Conservation (phyloP, 768 basidiomycete genomes). For the Kwoniella dejecticola region DNA sequence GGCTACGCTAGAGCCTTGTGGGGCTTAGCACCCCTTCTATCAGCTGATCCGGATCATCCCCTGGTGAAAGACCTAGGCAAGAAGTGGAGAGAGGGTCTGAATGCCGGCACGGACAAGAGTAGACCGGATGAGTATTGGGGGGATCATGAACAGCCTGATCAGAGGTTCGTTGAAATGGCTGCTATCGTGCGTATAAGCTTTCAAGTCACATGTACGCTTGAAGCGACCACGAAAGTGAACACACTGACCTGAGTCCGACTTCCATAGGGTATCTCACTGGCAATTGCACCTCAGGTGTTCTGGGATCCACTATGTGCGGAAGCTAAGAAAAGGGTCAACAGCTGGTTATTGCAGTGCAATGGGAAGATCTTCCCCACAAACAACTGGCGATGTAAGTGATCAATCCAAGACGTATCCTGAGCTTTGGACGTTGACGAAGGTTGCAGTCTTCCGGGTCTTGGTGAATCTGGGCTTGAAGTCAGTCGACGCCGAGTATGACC, state of each 20-base stretch:
- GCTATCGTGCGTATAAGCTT: slow-evolving; percentile 64
- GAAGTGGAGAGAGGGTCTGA: slow-evolving; percentile 66
- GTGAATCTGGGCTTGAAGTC: slow-evolving; percentile 35
- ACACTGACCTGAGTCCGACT: background rate
- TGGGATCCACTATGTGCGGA: slow-evolving; percentile 35
- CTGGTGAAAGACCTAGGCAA: slow-evolving; percentile 22
- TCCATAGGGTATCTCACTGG: slow-evolving; percentile 62
- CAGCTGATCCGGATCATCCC: slow-evolving; percentile 30
- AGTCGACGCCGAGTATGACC: slow-evolving; percentile 37
- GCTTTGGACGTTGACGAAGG: background rate
- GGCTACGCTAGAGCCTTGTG: slow-evolving; percentile 37
- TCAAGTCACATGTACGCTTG: background rate
- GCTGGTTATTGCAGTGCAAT: slow-evolving; percentile 30
- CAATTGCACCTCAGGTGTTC: slow-evolving; percentile 66
- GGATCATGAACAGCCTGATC: slow-evolving; percentile 68
- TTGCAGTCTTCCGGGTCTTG: slow-evolving; percentile 36
- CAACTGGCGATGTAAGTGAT: slow-evolving; percentile 42
- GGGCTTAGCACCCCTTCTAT: slow-evolving; percentile 38
- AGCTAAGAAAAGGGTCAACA: slow-evolving; percentile 26
- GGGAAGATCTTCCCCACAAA: slow-evolving; percentile 29
- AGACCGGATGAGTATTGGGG: slow-evolving; percentile 72
- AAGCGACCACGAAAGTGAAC: background rate
- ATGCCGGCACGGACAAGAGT: slow-evolving; percentile 65
- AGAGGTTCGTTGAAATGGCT: slow-evolving; percentile 78
- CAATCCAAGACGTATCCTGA: background rate